Conservation (phyloP, 2,329 filamentous ascomycete species). For the Pseudogymnoascus sp. region DNA sequence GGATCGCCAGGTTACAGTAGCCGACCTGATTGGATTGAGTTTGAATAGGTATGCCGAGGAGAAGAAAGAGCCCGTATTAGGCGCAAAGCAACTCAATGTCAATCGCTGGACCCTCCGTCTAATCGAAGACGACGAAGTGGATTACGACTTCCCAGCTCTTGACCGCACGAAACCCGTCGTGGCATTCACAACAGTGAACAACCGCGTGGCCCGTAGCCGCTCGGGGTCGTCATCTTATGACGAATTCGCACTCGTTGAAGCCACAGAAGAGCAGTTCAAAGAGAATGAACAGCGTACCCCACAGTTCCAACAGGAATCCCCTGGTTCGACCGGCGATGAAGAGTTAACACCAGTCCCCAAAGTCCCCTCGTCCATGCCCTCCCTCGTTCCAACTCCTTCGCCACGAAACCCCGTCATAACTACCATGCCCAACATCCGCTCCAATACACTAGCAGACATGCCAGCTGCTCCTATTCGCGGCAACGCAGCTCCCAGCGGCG, state of each 20-base stretch:
- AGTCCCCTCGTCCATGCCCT: constrained; percentile 32
- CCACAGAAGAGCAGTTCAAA: constrained; percentile 58
- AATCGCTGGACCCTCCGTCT: constrained; percentile 79
- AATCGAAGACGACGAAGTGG: constrained; percentile 77
- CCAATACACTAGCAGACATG: constrained; percentile 49
- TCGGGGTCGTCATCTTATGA: constrained; percentile 72
- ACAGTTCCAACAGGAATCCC: constrained; percentile 52
- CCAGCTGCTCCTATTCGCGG: constrained; percentile 36
- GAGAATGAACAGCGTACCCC: constrained; percentile 65
- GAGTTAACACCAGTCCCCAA: constrained; percentile 34
- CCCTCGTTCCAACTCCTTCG: constrained; percentile 34
- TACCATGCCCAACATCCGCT: constrained; percentile 46
- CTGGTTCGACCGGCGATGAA: constrained; percentile 34
- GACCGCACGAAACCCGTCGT: constrained; percentile 67
- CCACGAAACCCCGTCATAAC: constrained; percentile 53
- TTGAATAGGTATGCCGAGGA: constrained; percentile 74
- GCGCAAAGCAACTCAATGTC: constrained; percentile 61
- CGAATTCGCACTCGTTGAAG: constrained; percentile 73
- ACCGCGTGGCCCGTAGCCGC: constrained; percentile 52
- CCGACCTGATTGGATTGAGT: constrained; percentile 74
- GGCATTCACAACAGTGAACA: constrained; percentile 68
- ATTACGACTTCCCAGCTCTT: constrained; percentile 76
- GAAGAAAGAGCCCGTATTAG: constrained; percentile 60
- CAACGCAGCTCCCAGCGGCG: constrained; percentile 45
- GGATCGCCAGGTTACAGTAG: constrained; percentile 61